Conservation (phyloP, 352 stramenopile species). For the Phytophthora idaei region DNA sequence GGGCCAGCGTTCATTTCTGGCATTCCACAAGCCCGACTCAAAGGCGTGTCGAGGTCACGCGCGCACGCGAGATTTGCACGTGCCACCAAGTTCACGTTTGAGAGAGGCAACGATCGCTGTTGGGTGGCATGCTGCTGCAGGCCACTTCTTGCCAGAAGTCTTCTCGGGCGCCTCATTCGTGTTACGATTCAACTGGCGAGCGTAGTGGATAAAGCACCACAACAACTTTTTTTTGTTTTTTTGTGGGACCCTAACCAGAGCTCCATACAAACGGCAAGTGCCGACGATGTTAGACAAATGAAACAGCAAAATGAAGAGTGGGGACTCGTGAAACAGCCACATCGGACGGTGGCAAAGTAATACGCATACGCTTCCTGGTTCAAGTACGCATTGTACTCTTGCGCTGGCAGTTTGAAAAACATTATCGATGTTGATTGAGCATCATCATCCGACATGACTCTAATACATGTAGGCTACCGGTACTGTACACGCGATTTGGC, state of each 20-base stretch:
- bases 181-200: slow-evolving; percentile 1
- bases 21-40: background rate
- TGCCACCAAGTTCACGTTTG: slow-evolving; percentile 13
- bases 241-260: slow-evolving; percentile 21
- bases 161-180: slow-evolving; percentile 14
- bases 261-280: slow-evolving; percentile 20
- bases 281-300: background rate
- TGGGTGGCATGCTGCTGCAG: slow-evolving; percentile 3
- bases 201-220: slow-evolving; percentile 19
- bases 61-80: slow-evolving; percentile 30
- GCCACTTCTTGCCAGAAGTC: slow-evolving; percentile 14
- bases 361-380: no score
- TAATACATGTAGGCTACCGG: background rate
- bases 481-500: background rate
- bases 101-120: background rate
- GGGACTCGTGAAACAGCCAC: background rate
- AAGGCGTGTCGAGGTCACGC: slow-evolving; percentile 8
- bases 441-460: no score
- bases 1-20: slow-evolving; percentile 8
- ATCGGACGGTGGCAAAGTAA: background rate
- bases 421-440: no score
- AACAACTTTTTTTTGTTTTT: background rate
- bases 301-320: background rate
- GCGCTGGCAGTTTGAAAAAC: no score
- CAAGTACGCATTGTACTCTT: background rate